Conservation (phyloP, 2,329 filamentous ascomycete genomes). For the Calonectria ilicicola region DNA sequence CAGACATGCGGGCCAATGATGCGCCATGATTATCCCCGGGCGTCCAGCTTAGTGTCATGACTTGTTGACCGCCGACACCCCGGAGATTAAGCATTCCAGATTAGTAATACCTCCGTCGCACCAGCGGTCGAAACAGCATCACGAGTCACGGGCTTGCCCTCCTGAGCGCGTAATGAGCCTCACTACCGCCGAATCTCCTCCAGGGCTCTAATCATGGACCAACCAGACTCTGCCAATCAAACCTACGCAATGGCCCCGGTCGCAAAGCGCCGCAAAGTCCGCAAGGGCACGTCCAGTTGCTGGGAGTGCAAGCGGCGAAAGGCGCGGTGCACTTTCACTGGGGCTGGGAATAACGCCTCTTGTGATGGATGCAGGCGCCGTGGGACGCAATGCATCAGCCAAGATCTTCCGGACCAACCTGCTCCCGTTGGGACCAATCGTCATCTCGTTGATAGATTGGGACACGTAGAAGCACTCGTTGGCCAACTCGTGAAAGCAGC, state of each 20-base stretch:
- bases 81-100: neutral
- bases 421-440: conserved; percentile 26
- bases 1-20: neutral
- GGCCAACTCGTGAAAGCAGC: conserved; percentile 41
- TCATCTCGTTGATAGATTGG: conserved; percentile 45
- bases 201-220: conserved; percentile 22
- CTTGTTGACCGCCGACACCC: neutral
- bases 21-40: neutral
- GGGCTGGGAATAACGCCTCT: conserved; percentile 51
- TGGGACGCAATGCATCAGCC: conserved; percentile 57
- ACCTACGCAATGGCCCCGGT: conserved; percentile 22
- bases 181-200: neutral
- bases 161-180: neutral
- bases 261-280: conserved; percentile 46
- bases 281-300: conserved; percentile 69
- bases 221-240: neutral
- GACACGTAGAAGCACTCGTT: conserved; percentile 51
- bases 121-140: conserved; percentile 29
- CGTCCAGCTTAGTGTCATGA: neutral
- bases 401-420: conserved; percentile 57
- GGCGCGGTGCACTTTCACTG: conserved; percentile 59
- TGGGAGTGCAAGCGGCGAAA: conserved; percentile 71
- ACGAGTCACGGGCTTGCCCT: neutral
- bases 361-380: conserved; percentile 61
- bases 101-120: conserved; percentile 27